Conservation (phyloP, 139 green algal genomes). For the Axilococcus clingmanii region DNA sequence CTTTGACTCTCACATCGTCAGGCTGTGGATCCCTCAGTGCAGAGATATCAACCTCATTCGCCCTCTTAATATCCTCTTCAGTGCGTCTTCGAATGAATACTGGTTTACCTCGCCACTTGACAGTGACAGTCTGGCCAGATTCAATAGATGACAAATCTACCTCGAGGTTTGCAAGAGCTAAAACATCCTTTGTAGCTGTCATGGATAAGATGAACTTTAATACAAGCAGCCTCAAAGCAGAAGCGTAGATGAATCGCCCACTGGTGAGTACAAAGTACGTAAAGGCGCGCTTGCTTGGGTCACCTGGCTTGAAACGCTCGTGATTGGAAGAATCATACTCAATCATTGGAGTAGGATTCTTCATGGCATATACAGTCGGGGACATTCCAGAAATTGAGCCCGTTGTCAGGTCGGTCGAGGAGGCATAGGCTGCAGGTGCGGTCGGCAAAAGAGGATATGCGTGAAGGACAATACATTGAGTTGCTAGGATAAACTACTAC, state of each 20-base stretch:
- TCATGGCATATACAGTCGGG: slow-evolving; percentile 43
- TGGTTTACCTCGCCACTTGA: slow-evolving; percentile 99
- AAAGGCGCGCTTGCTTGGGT: slow-evolving; percentile 83
- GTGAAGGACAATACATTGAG: not conserved
- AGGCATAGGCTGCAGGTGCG: slow-evolving; percentile 3
- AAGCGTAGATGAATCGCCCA: slow-evolving; percentile 97
- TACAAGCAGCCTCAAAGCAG: slow-evolving; percentile 81
- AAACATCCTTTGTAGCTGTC: slow-evolving; percentile 83
- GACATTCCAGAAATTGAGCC: slow-evolving; percentile 24
- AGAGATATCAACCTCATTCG: slow-evolving; percentile 55
- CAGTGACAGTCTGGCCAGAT: slow-evolving; percentile 82
- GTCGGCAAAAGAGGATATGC: slow-evolving; percentile 23
- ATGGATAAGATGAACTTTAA: slow-evolving; percentile 97
- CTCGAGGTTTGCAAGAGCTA: slow-evolving; percentile 89
- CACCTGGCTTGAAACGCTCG: slow-evolving; percentile 67
- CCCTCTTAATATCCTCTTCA: slow-evolving; percentile 70
- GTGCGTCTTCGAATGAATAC: slow-evolving; percentile 94
- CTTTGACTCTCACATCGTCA: slow-evolving; percentile 61
- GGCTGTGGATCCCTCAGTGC: slow-evolving; percentile 85
- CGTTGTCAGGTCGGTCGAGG: not conserved
- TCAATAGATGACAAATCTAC: slow-evolving; percentile 87
- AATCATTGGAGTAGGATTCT: slow-evolving; percentile 62
- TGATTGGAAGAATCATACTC: slow-evolving; percentile 82
- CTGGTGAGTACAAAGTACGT: slow-evolving; percentile 96
- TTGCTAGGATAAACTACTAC: not conserved